These are phyloP conservation scores for Elongisporangium senticosum DNA, from an alignment of 352 stramenopile species.

Conservation along the genomic window DNA sequence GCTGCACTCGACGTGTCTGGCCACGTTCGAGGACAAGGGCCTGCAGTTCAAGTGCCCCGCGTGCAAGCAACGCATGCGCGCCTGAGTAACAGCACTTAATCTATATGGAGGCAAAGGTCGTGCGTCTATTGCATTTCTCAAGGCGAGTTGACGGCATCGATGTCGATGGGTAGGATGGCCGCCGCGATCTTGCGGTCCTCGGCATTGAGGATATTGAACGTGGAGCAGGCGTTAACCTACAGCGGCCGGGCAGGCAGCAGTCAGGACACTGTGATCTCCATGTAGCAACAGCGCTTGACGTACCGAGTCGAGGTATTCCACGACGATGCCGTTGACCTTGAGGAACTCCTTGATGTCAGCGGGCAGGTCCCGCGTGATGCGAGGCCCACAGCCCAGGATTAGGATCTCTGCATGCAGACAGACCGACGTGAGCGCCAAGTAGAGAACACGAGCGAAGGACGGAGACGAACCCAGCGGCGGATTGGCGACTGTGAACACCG, in stretches of 20 bases:
- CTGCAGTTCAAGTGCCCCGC: constrained; percentile 50
- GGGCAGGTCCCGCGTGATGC: constrained; percentile 54
- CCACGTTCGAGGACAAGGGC: constrained; percentile 56
- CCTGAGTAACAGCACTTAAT: constrained; percentile 11
- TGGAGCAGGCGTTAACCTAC: constrained; percentile 71
- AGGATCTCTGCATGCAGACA: constrained; percentile 49
- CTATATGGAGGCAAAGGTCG: constrained; percentile 2
- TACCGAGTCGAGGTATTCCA: constrained; percentile 76
- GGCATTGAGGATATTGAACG: constrained; percentile 91
- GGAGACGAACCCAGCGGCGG: constrained; percentile 49
- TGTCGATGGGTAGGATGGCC: constrained; percentile 67
- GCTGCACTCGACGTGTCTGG: constrained; percentile 50
- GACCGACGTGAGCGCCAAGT: background rate
- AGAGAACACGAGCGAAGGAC: background rate
- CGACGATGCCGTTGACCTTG: constrained; percentile 79
- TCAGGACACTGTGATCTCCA: background rate
- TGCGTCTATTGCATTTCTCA: constrained; percentile 5
- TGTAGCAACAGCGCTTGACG: constrained; percentile 3
- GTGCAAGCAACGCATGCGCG: constrained; percentile 40
- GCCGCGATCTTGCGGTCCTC: constrained; percentile 79
- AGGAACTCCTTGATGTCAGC: constrained; percentile 67
- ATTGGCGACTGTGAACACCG: constrained; percentile 72
- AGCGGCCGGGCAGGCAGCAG: background rate
- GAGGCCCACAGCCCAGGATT: constrained; percentile 66
- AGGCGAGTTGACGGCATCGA: constrained; percentile 18